phyloP scores from a whole-genome alignment of 2,329 filamentous ascomycete species.

The Colletotrichum camelliae region DNA sequence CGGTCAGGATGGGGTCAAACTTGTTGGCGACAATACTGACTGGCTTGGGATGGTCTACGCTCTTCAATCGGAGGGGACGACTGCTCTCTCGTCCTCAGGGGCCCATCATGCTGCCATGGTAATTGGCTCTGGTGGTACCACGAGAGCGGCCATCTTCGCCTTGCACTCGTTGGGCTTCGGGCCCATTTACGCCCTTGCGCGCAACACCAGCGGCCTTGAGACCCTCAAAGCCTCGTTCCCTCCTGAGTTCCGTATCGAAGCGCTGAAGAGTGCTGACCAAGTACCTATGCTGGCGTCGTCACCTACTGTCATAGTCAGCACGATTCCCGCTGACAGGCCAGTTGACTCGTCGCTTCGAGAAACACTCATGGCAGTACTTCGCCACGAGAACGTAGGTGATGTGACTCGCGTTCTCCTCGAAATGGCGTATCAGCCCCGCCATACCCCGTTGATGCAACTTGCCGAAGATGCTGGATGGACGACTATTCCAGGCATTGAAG shows the following conservation, averaged over 20 bases:
- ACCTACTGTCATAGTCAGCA: conserved; percentile 81
- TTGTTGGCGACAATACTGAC: conserved; percentile 93
- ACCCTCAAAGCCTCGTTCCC: conserved; percentile 77
- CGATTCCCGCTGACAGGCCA: conserved; percentile 86
- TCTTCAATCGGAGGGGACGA: conserved; percentile 72
- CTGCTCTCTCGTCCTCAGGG: conserved; percentile 36
- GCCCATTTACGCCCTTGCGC: conserved; percentile 87
- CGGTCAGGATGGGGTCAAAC: conserved; percentile 38
- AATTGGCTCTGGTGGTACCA: conserved; percentile 90
- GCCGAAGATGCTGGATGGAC: conserved; percentile 80
- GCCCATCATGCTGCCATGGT: conserved; percentile 68
- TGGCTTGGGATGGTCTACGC: conserved; percentile 91
- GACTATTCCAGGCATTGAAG: conserved; percentile 86
- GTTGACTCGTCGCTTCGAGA: conserved; percentile 76
- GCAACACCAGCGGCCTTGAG: conserved; percentile 72
- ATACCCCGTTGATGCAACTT: conserved; percentile 85
- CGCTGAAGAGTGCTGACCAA: conserved; percentile 46
- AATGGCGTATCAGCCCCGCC: conserved; percentile 93
- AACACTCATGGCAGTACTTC: conserved; percentile 62
- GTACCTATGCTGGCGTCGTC: conserved; percentile 33
- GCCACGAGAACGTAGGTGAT: conserved; percentile 41
- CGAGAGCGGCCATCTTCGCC: conserved; percentile 88
- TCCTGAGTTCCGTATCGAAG: conserved; percentile 69
- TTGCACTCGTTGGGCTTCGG: conserved; percentile 82
- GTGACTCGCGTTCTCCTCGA: conserved; percentile 74